Evolutionary conservation across 371 early-diverging fungal genomes (phyloP), one percentile per base, ranked within the genome.

Genomic region (Apophysomyces ossiformis): DNA sequence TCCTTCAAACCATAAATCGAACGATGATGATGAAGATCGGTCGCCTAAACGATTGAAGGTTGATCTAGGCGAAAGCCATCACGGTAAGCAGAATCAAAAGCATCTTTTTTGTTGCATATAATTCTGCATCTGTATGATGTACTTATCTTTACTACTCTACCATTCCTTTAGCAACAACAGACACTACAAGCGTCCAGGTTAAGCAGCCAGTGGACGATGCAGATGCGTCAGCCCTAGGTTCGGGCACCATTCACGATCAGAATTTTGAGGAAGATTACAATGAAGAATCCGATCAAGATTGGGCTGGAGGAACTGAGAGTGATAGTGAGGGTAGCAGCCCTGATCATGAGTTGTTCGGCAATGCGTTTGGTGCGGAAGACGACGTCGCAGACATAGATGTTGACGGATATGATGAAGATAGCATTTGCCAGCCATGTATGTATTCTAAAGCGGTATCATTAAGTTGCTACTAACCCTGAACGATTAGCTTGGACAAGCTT

Each of bases 221-320:
- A 8, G 21, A 50, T 18, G 8, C 16, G 4, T 9, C 21, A 26
- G 9, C 54, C 9, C 21, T 50, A 26, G 54, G n/a, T 21, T 7
- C 35, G 0, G 54, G 54, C 21, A 61, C 60, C 16, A 65, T 69
- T 36, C 60, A 58, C 38, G 61, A 74, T 64, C 63, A 64, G 15
- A 59, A 67, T n/a, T 67, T 70, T 61, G 71, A 77, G 15, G 79
- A 76, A 11, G 73, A 71, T 13, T 78, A 80, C 32, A 77, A 80
- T 58, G 83, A 81, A 58, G 83, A 83, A 45, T 78, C 81, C 1
- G 83, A 83, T 68, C 76, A 72, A 45, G 83, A 83, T 41, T 83
- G 83, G 83, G 72, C 64, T 26, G 67, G 71, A 37, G 74, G 68
- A 21, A 65, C 61, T 45, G 61, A 64, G 36, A 65, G 63, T 44